Base-by-base conservation (phyloP, 1,139 yeast species). In the Candida sp. region DNA sequence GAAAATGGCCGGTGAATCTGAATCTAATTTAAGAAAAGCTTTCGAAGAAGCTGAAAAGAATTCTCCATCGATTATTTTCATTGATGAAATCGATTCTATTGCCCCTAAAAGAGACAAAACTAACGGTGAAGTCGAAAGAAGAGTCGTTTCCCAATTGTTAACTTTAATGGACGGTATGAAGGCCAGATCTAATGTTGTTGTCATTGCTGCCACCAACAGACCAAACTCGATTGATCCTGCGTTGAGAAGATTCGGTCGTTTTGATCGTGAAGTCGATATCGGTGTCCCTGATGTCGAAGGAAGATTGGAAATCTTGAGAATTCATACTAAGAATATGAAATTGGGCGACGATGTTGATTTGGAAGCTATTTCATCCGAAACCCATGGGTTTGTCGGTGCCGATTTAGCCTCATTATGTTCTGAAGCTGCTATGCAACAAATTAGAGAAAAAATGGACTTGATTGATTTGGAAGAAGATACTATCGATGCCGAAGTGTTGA, bases 21-120 rank as follows among this genome's bases (percentile, higher is more conserved):
- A 93, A 73, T 87, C 96, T 36, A 93, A 93, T 61, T 77, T 93
- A 67, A 84, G 99, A 75, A 91, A 91, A 73, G 99, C 99, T 4
- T 93, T 93, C 59, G 99, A 93, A 70, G 99, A 93, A 72, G 99
- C 99, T 42, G 99, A 93, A 73, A 93, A 93, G 76, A 90, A 95
- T 66, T 93, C 98, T 15, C 99, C 99, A 25, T 82, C 99, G 7
- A 93, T 93, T 60, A 93, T 93, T 54, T 95, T 93, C 72, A 93
- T 93, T 60, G 99, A 93, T 72, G 99, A 93, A 73, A 95, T 93
- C 55, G 99, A 93, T 66, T 91, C 98, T 11, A 95, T 93, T 61
- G 99, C 99, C 44, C 99, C 99, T 65, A 93, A 93, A 84, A 89
- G 99, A 79, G 99, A 93, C 75, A 95, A 95, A 82, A 91, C 99